Evolutionary conservation across 2,329 filamentous ascomycete genomes (phyloP).

Genomic region (Scleromitrula shiraiana): DNA sequence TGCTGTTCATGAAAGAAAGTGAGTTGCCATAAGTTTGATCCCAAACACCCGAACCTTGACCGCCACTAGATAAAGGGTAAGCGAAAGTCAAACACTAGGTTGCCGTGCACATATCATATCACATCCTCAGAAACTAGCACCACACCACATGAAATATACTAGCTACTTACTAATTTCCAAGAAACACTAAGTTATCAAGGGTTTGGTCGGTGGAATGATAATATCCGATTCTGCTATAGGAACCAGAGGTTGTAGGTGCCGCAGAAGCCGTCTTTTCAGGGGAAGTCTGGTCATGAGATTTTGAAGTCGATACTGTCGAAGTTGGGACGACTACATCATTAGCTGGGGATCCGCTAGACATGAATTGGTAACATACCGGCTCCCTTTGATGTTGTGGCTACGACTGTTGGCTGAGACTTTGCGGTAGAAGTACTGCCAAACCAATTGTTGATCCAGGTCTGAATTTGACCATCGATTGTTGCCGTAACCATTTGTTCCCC

Average conservation of each 20-base stretch:
- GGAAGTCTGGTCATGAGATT: background rate
- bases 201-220: slow-evolving; percentile 37
- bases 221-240: slow-evolving; percentile 39
- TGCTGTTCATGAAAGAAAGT: slow-evolving; percentile 31
- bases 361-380: background rate
- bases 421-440: background rate
- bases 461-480: slow-evolving; percentile 4
- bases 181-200: slow-evolving; percentile 47
- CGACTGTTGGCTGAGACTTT: background rate
- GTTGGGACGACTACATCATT: background rate
- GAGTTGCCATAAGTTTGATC: slow-evolving; percentile 26
- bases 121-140: no score
- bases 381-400: background rate
- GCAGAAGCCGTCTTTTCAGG: slow-evolving; percentile 15
- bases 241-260: background rate
- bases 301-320: background rate
- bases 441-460: slow-evolving; percentile 8
- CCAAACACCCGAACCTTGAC: slow-evolving; percentile 45
- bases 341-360: background rate
- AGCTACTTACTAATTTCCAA: slow-evolving; percentile 39
- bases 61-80: slow-evolving; percentile 31
- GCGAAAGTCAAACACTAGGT: no score
- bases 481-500: background rate
- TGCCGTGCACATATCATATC: no score
- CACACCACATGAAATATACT: background rate